Evolutionary conservation across 2,329 filamentous ascomycete species (phyloP).

Genomic region (Pseudogymnoascus sp.): DNA sequence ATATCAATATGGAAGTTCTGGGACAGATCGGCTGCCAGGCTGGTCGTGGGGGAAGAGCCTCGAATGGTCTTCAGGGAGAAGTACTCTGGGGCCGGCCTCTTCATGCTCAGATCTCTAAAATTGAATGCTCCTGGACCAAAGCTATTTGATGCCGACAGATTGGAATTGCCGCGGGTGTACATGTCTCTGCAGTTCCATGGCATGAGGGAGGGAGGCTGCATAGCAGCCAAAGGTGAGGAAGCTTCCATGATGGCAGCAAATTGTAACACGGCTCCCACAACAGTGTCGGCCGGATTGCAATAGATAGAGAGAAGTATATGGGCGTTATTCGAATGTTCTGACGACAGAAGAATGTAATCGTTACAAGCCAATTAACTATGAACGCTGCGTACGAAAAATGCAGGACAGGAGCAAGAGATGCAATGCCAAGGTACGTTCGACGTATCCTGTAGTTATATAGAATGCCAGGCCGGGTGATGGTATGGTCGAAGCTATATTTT

Average conservation of each 20-base stretch:
- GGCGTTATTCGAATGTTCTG: not conserved
- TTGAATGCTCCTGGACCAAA: conserved; percentile 61
- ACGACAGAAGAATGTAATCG: not conserved
- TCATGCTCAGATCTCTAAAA: conserved; percentile 68
- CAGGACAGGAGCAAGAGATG: conserved; percentile 1
- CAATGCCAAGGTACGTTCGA: conserved; percentile 7
- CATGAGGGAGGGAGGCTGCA: conserved; percentile 66
- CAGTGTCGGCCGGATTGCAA: not conserved
- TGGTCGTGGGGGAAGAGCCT: conserved; percentile 84
- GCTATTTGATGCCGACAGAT: conserved; percentile 42
- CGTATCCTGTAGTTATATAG: conserved; percentile 6
- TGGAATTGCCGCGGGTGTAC: conserved; percentile 41
- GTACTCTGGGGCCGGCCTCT: conserved; percentile 64
- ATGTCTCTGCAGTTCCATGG: conserved; percentile 50
- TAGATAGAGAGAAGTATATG: not conserved
- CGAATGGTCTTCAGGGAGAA: conserved; percentile 70
- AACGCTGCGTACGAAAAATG: not conserved
- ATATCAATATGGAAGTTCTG: conserved; percentile 96
- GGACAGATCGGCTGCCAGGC: conserved; percentile 85
- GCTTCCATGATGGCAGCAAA: conserved; percentile 60
- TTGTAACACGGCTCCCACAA: not conserved
- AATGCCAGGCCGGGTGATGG: not conserved
- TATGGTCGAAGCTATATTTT: conserved; percentile 4
- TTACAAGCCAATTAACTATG: conserved; percentile 5
- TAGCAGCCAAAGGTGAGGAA: conserved; percentile 86